Evolutionary conservation across 805 yeast species (phyloP), one percentile per base, ranked within the genome.

Genomic region (Teunomyces barrocoloradensis): DNA sequence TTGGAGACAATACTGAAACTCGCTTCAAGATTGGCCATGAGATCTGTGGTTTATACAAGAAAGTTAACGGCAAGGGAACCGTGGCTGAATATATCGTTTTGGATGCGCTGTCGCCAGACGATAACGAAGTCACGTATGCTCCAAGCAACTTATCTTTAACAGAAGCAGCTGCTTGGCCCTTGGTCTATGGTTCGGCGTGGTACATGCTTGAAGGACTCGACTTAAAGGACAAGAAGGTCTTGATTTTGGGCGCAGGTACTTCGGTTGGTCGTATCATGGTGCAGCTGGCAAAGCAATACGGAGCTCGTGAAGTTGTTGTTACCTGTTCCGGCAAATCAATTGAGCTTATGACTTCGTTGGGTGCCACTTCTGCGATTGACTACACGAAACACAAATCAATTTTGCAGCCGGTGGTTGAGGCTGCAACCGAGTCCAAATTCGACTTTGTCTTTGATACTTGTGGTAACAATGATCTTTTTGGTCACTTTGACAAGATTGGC

Each of bases 181-280:
- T 84, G 53, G 83, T 80, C 0, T 80, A 77, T 53, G 80, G 81
- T 15, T 84, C 95, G 2, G 91, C 92, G 0, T 73, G 58, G 52
- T 60, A 69, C 43, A 59, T 73, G 43, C 60, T 76, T 28, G 59
- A 61, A 9, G 44, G 49, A 23, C 60, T 60, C 3, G 69, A 65
- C 27, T 64, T 78, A 17, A 69, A 67, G 32, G 69, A 71, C 11
- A 69, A 70, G 7, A 77, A 73, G 49, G 78, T 85, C 3, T 69
- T 87, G 42, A 74, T 88, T 17, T 68, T 86, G 42, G 96, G 96
- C 32, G 92, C 86, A 21, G 83, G 86, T 5, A 82, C 95, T 1
- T 66, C 84, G 11, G 90, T 85, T 10, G 90, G 91, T 18, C 59
- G 74, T 27, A 74, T 71, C 50, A 71, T 76, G 4, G 68, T 81